Percentiles rank a stretch among this genome's conserved stretches.
Evolutionary conservation across 179 eudicot species (phyloP).

Genomic region (Pouteria campechiana): DNA sequence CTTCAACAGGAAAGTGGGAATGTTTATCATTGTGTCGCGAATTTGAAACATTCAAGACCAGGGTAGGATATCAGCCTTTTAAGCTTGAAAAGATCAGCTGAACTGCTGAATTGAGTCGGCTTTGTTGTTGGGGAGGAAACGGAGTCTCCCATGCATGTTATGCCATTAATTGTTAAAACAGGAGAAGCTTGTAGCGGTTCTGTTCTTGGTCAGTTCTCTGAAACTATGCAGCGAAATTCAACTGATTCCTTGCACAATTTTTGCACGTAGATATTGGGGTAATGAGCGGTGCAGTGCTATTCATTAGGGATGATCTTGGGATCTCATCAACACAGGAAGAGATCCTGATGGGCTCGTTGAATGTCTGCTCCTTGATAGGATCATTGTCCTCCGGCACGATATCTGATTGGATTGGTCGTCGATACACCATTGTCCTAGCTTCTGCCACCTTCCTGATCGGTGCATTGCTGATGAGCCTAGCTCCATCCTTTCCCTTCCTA

Average conservation of each 20-base stretch:
- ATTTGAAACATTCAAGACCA: too few species aligned
- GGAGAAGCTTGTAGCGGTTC: too few species aligned
- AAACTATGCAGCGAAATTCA: too few species aligned
- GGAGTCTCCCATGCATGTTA: too few species aligned
- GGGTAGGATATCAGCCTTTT: too few species aligned
- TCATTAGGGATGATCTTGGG: constrained; percentile 47
- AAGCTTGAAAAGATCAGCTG: too few species aligned
- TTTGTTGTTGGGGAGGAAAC: too few species aligned
- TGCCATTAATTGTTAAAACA: too few species aligned
- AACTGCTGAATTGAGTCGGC: too few species aligned
- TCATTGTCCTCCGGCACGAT: constrained; percentile 70
- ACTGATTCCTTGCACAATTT: background rate
- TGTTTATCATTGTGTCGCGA: too few species aligned
- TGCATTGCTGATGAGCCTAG: constrained; percentile 75
- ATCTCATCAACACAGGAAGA: constrained; percentile 44
- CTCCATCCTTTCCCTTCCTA: constrained; percentile 57
- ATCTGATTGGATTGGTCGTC: constrained; percentile 74
- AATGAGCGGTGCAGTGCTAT: constrained; percentile 77
- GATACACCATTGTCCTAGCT: constrained; percentile 75
- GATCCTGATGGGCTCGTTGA: constrained; percentile 61
- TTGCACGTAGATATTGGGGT: constrained; percentile 66
- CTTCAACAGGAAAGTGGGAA: too few species aligned
- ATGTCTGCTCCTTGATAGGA: constrained; percentile 64
- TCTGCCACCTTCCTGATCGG: constrained; percentile 67
- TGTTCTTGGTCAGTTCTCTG: too few species aligned